A percentile compares a stretch with the other conserved stretches of the same genome.
Evolutionary conservation across 2,329 filamentous ascomycete genomes (phyloP).

Genomic region (Fusarium nisikadoi): DNA sequence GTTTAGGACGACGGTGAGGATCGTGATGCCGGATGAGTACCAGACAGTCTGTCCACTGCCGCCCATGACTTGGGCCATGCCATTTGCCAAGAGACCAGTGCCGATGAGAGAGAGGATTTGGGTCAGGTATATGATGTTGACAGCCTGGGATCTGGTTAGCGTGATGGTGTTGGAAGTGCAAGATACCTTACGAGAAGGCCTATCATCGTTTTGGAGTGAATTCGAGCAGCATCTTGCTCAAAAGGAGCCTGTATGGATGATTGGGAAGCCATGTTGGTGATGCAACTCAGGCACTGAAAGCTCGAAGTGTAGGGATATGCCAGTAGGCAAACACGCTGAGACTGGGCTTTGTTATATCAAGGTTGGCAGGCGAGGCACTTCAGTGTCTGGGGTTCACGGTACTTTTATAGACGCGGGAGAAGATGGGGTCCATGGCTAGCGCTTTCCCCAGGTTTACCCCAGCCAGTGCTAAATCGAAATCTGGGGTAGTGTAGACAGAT

Average conservation of each 20-base stretch:
- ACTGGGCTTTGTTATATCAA: neutral
- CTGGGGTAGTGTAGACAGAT: neutral
- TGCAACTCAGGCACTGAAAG: neutral
- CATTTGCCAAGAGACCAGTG: neutral
- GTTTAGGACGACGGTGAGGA: neutral
- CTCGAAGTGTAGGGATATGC: neutral
- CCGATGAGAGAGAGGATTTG: neutral
- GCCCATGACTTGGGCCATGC: neutral
- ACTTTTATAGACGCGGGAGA: neutral
- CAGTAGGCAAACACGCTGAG: neutral
- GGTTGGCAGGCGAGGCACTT: rapidly evolving
- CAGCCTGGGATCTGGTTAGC: neutral
- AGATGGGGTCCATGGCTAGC: neutral
- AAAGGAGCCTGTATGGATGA: neutral
- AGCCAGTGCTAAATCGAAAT: neutral
- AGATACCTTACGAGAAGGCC: neutral
- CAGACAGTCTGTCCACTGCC: neutral
- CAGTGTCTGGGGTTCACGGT: neutral
- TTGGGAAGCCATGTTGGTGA: neutral
- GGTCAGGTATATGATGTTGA: neutral
- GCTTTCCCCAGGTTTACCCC: neutral
- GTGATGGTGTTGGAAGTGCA: neutral
- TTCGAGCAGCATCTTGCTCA: neutral
- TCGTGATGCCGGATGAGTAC: neutral
- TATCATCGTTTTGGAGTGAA: neutral